Evolutionary conservation across 139 green algal genomes (phyloP).

Genomic region (Gonium pectorale): DNA sequence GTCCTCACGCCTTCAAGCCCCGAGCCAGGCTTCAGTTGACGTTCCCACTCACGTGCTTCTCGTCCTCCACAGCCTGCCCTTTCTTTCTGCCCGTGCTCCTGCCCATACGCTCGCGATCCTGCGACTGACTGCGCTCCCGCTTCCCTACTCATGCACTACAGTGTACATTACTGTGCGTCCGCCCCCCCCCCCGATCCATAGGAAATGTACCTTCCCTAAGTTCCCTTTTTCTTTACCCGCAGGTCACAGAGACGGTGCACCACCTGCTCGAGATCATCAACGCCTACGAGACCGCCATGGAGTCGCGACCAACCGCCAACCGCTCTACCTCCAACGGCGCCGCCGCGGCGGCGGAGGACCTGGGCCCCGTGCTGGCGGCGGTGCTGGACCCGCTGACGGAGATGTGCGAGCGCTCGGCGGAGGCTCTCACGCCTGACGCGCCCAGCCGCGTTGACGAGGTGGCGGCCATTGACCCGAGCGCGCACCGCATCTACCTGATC

Average conservation of each 20-base stretch:
- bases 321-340: background rate
- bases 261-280: slow-evolving; percentile 75
- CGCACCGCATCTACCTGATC: slow-evolving; percentile 76
- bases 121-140: too few relatives aligned
- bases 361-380: slow-evolving; percentile 67
- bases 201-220: background rate
- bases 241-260: slow-evolving; percentile 75
- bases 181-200: too few relatives aligned
- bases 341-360: slow-evolving; percentile 12
- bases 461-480: slow-evolving; percentile 63
- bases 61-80: too few relatives aligned
- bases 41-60: too few relatives aligned
- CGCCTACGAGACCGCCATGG: slow-evolving; percentile 70
- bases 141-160: too few relatives aligned
- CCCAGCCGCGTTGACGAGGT: slow-evolving; percentile 65
- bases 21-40: too few relatives aligned
- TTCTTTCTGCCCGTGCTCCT: too few relatives aligned
- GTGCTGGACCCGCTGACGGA: slow-evolving; percentile 83
- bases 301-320: slow-evolving; percentile 36
- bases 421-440: slow-evolving; percentile 63
- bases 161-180: too few relatives aligned
- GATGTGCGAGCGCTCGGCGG: slow-evolving; percentile 64
- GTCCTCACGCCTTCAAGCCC: too few relatives aligned
- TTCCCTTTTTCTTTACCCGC: background rate
- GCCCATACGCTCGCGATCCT: too few relatives aligned